Evolutionary conservation across 768 basidiomycete species (phyloP), one percentile per base, ranked within the genome.

Genomic region (Baorangia bicolor): DNA sequence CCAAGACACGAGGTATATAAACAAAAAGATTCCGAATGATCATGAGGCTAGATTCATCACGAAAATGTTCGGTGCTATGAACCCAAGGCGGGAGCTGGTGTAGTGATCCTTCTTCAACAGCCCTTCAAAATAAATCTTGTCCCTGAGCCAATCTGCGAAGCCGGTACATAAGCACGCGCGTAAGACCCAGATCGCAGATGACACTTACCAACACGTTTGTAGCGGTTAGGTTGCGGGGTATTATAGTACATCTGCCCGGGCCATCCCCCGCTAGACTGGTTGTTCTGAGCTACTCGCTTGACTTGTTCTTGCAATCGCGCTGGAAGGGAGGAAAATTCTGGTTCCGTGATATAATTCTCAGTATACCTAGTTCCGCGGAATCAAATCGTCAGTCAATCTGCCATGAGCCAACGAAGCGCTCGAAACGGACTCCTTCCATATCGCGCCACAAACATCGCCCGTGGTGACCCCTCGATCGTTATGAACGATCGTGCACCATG

Each of bases 401-500:
- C 38, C 3, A 31, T 20, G n/a, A 13, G 28, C 27, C 44, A n/a
- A 27, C 31, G 20, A 42, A 47, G 30, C 37, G 23, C 4, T 25
- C 23, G 31, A 27, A 11, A 77, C 87, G 34, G 57, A 93, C 92
- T 93, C 90, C 69, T 84, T 85, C 77, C 82, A 90, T 42, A 93
- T 72, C n/a, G 78, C 71, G 5, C 77, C 75, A 62, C 85, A 88
- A n/a, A 93, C 78, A 65, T 94, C 90, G 18, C 79, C 80, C 58
- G 89, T 78, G 2, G 90, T 92, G 18, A 94, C 88, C 0, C 91
- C 91, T 0, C 74, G 71, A 16, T 85, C 82, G 64, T 87, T 92
- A 70, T 78, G 83, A 47, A 90, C 78, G 53, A 83, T 83, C 8
- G 87, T 88, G 67, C 87, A 88, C 91, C 91, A 93, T 2, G 92